Percentiles rank a stretch among this genome's conserved stretches.
These are phyloP conservation scores for Carex pumila DNA, from an alignment of 176 grass and related monocot genomes.

Conservation along the genomic window DNA sequence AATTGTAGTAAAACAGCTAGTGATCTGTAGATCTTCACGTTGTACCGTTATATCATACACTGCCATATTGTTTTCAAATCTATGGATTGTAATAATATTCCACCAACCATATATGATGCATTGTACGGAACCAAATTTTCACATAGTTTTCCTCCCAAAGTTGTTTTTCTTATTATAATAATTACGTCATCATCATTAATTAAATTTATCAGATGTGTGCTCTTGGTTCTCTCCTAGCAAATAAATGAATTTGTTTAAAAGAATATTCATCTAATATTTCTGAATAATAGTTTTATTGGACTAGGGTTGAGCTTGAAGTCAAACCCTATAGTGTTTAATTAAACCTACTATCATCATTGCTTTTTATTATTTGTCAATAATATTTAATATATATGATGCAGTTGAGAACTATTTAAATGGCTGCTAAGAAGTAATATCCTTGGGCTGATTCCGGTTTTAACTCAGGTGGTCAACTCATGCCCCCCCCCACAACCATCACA, in stretches of 20 bases:
- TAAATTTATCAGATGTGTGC: neutral
- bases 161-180: neutral
- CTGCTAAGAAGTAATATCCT: neutral
- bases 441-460: neutral
- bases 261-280: neutral
- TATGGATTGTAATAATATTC: neutral
- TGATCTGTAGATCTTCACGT: neutral
- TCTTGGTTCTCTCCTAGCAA: neutral
- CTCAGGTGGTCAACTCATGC: neutral
- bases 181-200: neutral
- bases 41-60: neutral
- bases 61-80: neutral
- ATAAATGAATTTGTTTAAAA: neutral
- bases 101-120: constrained; percentile 2
- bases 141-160: neutral
- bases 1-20: neutral
- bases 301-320: neutral
- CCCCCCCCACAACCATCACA: neutral
- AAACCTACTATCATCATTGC: neutral
- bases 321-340: neutral
- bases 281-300: neutral
- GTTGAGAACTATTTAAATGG: neutral
- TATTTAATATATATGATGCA: neutral
- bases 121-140: neutral
- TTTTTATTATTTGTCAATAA: neutral